These are phyloP conservation scores for Santalum album DNA, from an alignment of 164 flowering plant species.

Conservation along the genomic window DNA sequence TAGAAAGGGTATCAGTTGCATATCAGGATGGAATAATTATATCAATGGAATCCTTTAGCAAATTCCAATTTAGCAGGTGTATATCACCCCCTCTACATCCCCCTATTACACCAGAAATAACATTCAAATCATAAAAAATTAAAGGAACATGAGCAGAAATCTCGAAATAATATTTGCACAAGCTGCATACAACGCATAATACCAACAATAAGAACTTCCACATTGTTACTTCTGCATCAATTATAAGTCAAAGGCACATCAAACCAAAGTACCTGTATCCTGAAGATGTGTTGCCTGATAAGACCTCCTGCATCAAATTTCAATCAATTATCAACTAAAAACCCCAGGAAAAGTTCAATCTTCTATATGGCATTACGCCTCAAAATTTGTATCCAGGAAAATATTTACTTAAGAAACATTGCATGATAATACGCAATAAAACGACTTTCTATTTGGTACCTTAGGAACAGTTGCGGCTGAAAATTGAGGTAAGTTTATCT, in stretches of 20 bases:
- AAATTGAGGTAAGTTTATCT: conserved; percentile 55
- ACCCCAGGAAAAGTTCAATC: neutral
- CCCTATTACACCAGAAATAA: too few species aligned
- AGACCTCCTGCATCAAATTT: conserved; percentile 17
- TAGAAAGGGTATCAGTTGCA: too few species aligned
- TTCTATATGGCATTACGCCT: neutral
- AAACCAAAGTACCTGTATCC: conserved; percentile 30
- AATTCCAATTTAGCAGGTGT: too few species aligned
- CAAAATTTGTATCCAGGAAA: neutral
- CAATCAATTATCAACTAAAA: conserved; percentile 4
- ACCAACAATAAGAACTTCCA: neutral
- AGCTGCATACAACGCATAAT: neutral
- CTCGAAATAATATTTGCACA: neutral
- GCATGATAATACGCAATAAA: neutral
- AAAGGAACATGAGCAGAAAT: neutral
- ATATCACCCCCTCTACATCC: too few species aligned
- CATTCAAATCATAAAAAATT: neutral
- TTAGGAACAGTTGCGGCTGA: conserved; percentile 67
- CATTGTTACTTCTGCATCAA: neutral
- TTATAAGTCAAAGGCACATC: neutral
- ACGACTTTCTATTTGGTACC: conserved; percentile 23
- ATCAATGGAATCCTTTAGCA: too few species aligned
- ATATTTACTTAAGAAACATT: neutral
- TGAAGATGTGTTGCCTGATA: conserved; percentile 5
- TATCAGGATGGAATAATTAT: too few species aligned